These are phyloP conservation scores for Penicillium sp. DNA, from an alignment of 2,329 filamentous ascomycete genomes.

Conservation along the genomic window DNA sequence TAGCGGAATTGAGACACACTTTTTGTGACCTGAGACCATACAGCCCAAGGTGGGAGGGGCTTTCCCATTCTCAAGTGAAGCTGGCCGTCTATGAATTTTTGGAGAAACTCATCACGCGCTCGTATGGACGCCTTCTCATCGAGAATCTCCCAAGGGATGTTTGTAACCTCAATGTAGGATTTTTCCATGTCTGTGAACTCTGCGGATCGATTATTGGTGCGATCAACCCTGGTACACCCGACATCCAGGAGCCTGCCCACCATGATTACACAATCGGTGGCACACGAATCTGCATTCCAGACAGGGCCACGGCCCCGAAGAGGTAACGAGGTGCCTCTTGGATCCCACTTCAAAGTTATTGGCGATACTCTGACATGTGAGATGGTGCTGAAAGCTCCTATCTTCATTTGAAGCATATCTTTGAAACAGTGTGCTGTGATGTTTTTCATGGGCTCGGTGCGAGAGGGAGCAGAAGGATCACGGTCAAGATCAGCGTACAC, in stretches of 20 bases:
- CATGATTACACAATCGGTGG: conserved; percentile 38
- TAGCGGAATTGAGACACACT: conserved; percentile 33
- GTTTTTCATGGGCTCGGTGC: conserved; percentile 5
- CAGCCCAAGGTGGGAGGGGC: conserved; percentile 14
- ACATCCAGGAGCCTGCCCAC: conserved; percentile 38
- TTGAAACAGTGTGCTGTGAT: conserved; percentile 12
- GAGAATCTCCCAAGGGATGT: conserved; percentile 33
- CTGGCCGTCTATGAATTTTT: conserved; percentile 7
- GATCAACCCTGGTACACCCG: conserved; percentile 38
- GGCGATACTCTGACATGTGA: conserved; percentile 19
- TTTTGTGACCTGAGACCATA: conserved; percentile 28
- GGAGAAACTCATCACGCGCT: conserved; percentile 23
- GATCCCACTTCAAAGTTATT: conserved; percentile 17
- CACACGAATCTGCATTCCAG: conserved; percentile 23
- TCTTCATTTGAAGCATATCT: conserved; percentile 22
- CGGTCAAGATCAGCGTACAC: conserved; percentile 35
- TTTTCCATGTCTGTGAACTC: conserved; percentile 21
- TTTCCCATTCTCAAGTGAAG: conserved; percentile 11
- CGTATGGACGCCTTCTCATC: conserved; percentile 9
- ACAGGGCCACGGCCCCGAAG: conserved; percentile 37
- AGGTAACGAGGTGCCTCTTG: conserved; percentile 21
- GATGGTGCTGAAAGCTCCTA: conserved; percentile 17
- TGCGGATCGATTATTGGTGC: conserved; percentile 14
- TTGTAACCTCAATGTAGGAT: conserved; percentile 30
- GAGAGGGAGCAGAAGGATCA: conserved; percentile 23